Base-by-base conservation (phyloP, 1,284 basidiomycete genomes). In the Abortiporus biennis region DNA sequence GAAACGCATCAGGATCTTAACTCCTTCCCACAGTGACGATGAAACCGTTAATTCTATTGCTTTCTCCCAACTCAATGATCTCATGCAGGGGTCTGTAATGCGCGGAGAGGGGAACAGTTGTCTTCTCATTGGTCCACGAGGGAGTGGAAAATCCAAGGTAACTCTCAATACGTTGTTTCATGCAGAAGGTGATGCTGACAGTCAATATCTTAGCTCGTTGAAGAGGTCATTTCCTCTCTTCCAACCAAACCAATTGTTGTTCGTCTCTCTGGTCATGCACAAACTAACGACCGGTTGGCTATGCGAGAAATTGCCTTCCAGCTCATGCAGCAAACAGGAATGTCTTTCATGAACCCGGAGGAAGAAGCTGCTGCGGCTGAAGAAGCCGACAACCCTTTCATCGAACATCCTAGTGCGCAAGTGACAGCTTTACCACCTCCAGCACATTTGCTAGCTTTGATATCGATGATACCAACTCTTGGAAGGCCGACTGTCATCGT, bases 91-190 rank as follows among this genome's bases (percentile, higher is more conserved):
- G 2, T 90, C 88, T 1, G 72, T 86, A 2, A 65, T 68, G 21
- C 76, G 90, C 24, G 85, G 85, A 2, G 92, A 95, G 66, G 92
- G 92, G 3, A 95, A 95, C 52, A 92, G 90, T 47, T 93, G 90
- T 54, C 69, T 95, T 42, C 57, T 95, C 4, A 71, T 92, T 27
- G 92, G 92, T 5, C 83, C 90, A 2, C 71, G 81, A 44, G 88
- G 88, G 11, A 86, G 82, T 49, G 92, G 92, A 16, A 94, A 95
- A 66, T 83, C 86, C 1, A 71, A 69, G 49, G 91, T 92, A 57
- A 56, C 81, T 20, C 36, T 23, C 21, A 23, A 20, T n/a, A 35
- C 16, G 17, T 17, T 35, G 33, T 35, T 8, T 19, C 19, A 9
- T 9, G 36, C 19, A 40, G n/a, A 22, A 39, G 20, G 16, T 9